phyloP scores from a whole-genome alignment of 352 stramenopile genomes.

The Globisporangium cylindrosporum region DNA sequence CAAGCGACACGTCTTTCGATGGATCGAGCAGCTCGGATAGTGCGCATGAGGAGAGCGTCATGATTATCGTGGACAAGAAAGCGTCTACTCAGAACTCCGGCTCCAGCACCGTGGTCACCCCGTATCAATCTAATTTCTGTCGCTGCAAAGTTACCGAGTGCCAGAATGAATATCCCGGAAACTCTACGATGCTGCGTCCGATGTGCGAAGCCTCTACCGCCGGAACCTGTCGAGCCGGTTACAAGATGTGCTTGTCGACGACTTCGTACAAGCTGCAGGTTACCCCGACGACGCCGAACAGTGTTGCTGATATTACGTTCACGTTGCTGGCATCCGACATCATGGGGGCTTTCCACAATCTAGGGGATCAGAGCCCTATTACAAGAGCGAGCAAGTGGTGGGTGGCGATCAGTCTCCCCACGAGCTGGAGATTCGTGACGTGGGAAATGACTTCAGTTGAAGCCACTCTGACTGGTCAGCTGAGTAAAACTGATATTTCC shows the following conservation, averaged over 20 bases:
- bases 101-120: conserved; percentile 12
- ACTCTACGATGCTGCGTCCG: conserved; percentile 20
- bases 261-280: conserved; percentile 72
- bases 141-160: conserved; percentile 66
- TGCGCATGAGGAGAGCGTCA: conserved; percentile 7
- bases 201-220: conserved; percentile 46
- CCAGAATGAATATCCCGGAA: conserved; percentile 61
- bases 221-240: conserved; percentile 54
- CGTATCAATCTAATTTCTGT: conserved; percentile 66
- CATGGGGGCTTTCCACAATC: conserved; percentile 65
- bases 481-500: conserved; percentile 19
- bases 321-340: conserved; percentile 74
- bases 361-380: conserved; percentile 53
- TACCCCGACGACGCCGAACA: conserved; percentile 53
- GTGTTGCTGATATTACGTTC: conserved; percentile 61
- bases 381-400: conserved; percentile 55
- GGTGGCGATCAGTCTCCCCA: conserved; percentile 63
- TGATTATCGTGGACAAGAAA: conserved; percentile 17
- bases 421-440: conserved; percentile 64
- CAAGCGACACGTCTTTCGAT: conserved; percentile 3
- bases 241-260: conserved; percentile 67
- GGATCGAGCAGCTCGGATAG: background rate
- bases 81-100: background rate
- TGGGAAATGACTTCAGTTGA: conserved; percentile 56
- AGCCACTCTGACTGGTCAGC: conserved; percentile 35